These are phyloP conservation scores for Floccularia luteovirens DNA, from an alignment of 768 basidiomycete genomes.

Conservation along the genomic window DNA sequence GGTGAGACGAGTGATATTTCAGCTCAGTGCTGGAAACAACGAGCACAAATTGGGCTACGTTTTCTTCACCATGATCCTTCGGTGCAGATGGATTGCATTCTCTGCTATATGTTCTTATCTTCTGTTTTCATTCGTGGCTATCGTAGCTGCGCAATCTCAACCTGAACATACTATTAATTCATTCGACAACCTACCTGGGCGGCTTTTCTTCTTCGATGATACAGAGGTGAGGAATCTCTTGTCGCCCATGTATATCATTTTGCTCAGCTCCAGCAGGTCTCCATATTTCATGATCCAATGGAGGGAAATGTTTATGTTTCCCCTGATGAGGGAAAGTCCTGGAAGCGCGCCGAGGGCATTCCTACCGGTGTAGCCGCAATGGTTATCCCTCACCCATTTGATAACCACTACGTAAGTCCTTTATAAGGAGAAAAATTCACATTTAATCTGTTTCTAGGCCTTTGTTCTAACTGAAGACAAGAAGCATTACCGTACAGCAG, in stretches of 20 bases:
- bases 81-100: background rate
- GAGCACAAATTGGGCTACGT: too few relatives aligned
- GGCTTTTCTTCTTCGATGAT: constrained; percentile 91
- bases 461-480: constrained; percentile 74
- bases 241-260: background rate
- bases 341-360: constrained; percentile 43
- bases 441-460: constrained; percentile 41
- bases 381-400: constrained; percentile 83
- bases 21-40: too few relatives aligned
- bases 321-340: constrained; percentile 77
- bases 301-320: constrained; percentile 72
- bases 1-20: too few relatives aligned
- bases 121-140: background rate
- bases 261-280: constrained; percentile 23
- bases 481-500: constrained; percentile 82
- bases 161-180: constrained; percentile 41
- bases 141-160: constrained; percentile 18
- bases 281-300: constrained; percentile 76
- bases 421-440: background rate
- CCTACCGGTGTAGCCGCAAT: constrained; percentile 51
- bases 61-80: background rate
- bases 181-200: constrained; percentile 68
- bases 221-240: constrained; percentile 48
- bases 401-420: constrained; percentile 60
- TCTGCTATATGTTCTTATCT: background rate